Base-by-base conservation (phyloP, 2,329 filamentous ascomycete genomes). In the Cladosporium sp. region DNA sequence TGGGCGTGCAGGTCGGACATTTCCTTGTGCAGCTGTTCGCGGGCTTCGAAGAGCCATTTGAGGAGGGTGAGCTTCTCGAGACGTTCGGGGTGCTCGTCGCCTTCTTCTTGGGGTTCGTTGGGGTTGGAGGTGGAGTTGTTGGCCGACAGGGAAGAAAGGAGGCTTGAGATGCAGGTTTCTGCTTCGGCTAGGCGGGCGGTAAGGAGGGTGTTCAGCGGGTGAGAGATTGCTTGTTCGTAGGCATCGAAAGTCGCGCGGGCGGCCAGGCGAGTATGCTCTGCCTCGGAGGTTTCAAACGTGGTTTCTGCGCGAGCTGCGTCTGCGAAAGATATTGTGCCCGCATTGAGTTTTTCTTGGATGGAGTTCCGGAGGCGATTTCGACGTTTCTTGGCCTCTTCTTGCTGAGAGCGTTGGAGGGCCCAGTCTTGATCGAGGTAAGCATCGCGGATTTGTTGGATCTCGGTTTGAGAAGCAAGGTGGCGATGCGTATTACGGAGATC, bases 31-130 rank as follows among this genome's bases (percentile, higher is more conserved):
- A 97, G 80, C 47, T 83, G 81, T 74, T 99, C 94, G n/a, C 92
- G 86, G 1, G 89, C 88, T 71, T 99, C 94, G 66, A 97, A 97
- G 8, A 97, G 85, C 92, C 94, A 97, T 69, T 97, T 99, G 13
- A 97, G 80, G 48, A 97, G 83, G 0, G 93, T 97, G 12, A 99
- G 80, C 74, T 96, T 96, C 73, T 99, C 94, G 2, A 97, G 78
- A 0, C 97, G 80, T 73, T 99, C 94, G 0, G 94, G 94, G 70
- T 92, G 87, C 71, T 97, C 93, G 65, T 97, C 93, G 17, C 94
- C 93, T 75, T 97, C 93, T 72, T 96, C 91, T 71, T 97, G 92
- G 0, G 91, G 88, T 72, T 91, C 85, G 67, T 96, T 93, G 0
- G 91, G 88, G 61, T 85, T 84, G 3, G 82, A 78, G 44, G 81